phyloP scores from a whole-genome alignment of 1,139 yeast genomes.

The Blastobotrys illinoisensis region DNA sequence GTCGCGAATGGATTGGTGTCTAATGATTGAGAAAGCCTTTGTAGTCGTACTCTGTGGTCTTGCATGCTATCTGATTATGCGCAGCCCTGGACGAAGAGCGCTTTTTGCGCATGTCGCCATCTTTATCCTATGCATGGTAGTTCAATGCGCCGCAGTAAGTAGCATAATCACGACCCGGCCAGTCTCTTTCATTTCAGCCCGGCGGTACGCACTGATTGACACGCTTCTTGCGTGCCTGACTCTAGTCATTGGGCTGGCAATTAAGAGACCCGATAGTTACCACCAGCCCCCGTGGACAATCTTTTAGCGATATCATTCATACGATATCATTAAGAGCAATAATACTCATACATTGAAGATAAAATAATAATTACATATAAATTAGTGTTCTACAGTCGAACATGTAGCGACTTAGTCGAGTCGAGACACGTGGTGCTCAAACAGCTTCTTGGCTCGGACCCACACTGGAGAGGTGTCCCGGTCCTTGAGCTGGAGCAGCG shows the following conservation, averaged over 20 bases:
- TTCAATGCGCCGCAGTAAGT: not conserved
- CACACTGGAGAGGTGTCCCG: conserved; percentile 84
- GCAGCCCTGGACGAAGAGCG: not conserved
- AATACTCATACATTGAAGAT: too few species aligned
- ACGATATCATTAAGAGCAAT: too few species aligned
- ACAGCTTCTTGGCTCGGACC: conserved; percentile 80
- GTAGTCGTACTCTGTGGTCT: not conserved
- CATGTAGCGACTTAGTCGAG: conserved; percentile 13
- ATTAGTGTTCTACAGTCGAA: too few species aligned
- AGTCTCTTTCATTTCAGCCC: not conserved
- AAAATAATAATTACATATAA: not conserved
- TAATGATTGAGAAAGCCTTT: not conserved
- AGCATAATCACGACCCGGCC: not conserved
- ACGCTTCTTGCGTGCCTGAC: not conserved
- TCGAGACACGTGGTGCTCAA: conserved; percentile 64
- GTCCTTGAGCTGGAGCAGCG: conserved; percentile 74
- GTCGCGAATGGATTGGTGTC: not conserved
- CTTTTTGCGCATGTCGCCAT: not conserved
- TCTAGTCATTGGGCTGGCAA: not conserved
- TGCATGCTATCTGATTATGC: not conserved
- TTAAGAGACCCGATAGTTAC: not conserved
- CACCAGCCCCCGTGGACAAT: too few species aligned
- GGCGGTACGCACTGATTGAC: not conserved
- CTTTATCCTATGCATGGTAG: not conserved
- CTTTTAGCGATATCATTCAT: too few species aligned